Base-by-base conservation (phyloP, 495 filamentous ascomycete genomes). In the Massariosphaeria phaeospora region DNA sequence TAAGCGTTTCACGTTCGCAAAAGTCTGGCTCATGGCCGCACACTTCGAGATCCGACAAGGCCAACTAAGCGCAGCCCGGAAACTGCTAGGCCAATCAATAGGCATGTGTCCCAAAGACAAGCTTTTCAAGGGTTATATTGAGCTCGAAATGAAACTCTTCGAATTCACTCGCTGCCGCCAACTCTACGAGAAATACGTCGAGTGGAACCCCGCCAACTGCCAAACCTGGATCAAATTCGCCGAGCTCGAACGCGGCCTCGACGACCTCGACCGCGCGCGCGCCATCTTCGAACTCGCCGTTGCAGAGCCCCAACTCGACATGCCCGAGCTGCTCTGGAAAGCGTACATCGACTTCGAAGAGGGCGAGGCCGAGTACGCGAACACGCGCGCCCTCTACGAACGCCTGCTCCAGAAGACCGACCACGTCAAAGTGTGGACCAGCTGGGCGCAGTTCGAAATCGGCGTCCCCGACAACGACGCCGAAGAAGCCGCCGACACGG, bases 381-480 rank as follows among this genome's bases (percentile, higher is more conserved):
- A 81, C 27, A 84, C 89, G 1, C 77, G 93, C 39, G 67, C 73
- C n/a, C 73, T 98, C 44, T 98, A 97, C 72, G 93, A 97, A 73
- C 81, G 93, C 21, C 75, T 98, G 20, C 76, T 98, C 30, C 73
- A 88, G 66, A 95, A 91, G 82, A 95, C 94, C 15, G 85, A 89
- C 67, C 94, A 98, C 65, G 88, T 96, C 75, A 96, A 96, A 77
- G 93, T 98, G 46, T 98, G 93, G 93, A 95, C 90, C 73, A 86
- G 83, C 67, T 98, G 91, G 71, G 94, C 93, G 12, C 87, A 90
- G 64, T 97, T 97, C 69, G 93, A 98, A 70, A 87, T 96, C 74
- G 91, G 91, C 62, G 79, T 91, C 0, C 79, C 81, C 23, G 81
- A 85, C 12, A 82, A 79, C 17, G 80, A 83, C 30, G 77, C 76